Conservation (phyloP, 805 yeast species). For the Candida tibetensis region DNA sequence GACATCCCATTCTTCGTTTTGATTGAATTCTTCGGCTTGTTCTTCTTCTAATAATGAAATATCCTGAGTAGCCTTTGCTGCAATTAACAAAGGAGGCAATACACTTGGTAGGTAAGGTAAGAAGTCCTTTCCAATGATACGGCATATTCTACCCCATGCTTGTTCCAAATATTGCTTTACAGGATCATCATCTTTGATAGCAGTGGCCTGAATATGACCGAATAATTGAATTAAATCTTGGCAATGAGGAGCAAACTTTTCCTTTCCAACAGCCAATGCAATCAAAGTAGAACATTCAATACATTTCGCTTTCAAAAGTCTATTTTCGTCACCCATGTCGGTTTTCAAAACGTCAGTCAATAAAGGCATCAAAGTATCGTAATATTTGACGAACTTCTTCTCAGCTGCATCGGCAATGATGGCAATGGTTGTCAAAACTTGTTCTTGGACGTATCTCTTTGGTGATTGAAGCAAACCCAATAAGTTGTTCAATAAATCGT, state of each 20-base stretch:
- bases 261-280: conserved; percentile 93
- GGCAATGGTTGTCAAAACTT: conserved; percentile 93
- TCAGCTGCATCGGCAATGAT: conserved; percentile 97
- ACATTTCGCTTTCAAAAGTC: conserved; percentile 84
- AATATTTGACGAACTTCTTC: conserved; percentile 81
- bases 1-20: conserved; percentile 93
- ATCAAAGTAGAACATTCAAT: conserved; percentile 94
- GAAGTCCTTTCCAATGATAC: conserved; percentile 80
- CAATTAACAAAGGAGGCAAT: conserved; percentile 80
- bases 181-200: conserved; percentile 75
- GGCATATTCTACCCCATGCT: conserved; percentile 94
- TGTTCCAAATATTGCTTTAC: conserved; percentile 83
- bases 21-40: conserved; percentile 75
- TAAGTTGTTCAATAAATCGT: conserved; percentile 69
- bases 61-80: conserved; percentile 89
- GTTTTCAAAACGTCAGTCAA: conserved; percentile 73
- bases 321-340: conserved; percentile 74
- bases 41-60: conserved; percentile 86
- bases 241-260: conserved; percentile 74
- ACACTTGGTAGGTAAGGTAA: conserved; percentile 80
- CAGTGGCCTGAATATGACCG: conserved; percentile 63
- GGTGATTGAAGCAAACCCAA: conserved; percentile 78
- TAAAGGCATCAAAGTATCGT: conserved; percentile 91
- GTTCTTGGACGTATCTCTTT: conserved; percentile 93
- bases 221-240: conserved; percentile 70